Conservation (phyloP, 2,329 filamentous ascomycete species). For the Phialophora tarda region DNA sequence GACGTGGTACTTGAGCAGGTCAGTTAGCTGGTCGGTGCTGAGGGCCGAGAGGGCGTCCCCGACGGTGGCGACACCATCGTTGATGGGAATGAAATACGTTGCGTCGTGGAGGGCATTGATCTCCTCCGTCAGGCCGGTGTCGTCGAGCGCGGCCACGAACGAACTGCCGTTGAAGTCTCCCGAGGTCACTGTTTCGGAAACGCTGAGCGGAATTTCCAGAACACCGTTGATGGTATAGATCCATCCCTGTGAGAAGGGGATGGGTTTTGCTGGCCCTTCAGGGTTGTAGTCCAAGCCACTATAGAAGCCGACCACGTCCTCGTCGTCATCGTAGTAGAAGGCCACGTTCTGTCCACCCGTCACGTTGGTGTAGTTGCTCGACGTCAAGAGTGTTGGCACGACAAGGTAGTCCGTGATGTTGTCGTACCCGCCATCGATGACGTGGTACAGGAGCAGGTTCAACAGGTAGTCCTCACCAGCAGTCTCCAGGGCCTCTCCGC, state of each 20-base stretch:
- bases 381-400: constrained; percentile 19
- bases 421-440: constrained; percentile 14
- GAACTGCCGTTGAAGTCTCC: constrained; percentile 29
- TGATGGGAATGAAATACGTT: constrained; percentile 22
- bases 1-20: constrained; percentile 31
- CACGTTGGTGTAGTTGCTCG: constrained; percentile 27
- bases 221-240: constrained; percentile 26
- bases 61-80: constrained; percentile 21
- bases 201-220: constrained; percentile 13
- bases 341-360: constrained; percentile 25
- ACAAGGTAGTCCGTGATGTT: constrained; percentile 20
- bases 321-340: constrained; percentile 27
- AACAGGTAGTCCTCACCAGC: constrained; percentile 20
- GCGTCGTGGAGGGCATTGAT: constrained; percentile 25
- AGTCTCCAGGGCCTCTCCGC: constrained; percentile 13
- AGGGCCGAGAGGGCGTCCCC: constrained; percentile 23
- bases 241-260: constrained; percentile 21
- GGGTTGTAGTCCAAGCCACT: constrained; percentile 17
- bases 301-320: constrained; percentile 19
- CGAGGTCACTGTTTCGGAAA: constrained; percentile 17
- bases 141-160: constrained; percentile 22
- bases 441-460: constrained; percentile 22
- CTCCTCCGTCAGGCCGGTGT: constrained; percentile 25
- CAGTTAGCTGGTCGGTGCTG: constrained; percentile 19
- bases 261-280: constrained; percentile 9